These are phyloP conservation scores for Carex pumila DNA, from an alignment of 176 grass and related monocot species.

Conservation along the genomic window DNA sequence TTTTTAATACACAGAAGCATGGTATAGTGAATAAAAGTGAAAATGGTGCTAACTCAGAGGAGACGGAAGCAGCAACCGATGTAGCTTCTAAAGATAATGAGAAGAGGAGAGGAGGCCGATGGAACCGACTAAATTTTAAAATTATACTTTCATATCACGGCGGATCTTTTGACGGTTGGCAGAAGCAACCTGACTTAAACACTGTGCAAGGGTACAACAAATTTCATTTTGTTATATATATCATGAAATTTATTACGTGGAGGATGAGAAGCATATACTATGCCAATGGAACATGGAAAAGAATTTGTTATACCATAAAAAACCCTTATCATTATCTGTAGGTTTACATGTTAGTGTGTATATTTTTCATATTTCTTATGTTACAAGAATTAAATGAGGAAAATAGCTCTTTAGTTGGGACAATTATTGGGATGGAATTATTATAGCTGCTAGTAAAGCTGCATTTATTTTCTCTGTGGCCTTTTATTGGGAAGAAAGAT, in stretches of 20 bases:
- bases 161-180: conserved; percentile 78
- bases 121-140: conserved; percentile 78
- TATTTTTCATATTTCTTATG: background rate
- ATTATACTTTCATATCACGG: conserved; percentile 84
- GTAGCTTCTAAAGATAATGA: conserved; percentile 39
- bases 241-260: background rate
- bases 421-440: background rate
- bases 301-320: background rate
- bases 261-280: background rate
- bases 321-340: background rate
- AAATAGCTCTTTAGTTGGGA: background rate
- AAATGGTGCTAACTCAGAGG: conserved; percentile 1
- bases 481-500: background rate
- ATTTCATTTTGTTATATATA: background rate
- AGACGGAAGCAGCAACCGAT: conserved; percentile 4
- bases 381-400: background rate
- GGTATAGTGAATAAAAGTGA: conserved; percentile 13
- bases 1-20: conserved; percentile 25
- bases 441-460: background rate
- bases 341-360: no score
- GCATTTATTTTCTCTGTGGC: background rate
- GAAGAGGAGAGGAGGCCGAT: conserved; percentile 64
- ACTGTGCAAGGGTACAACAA: conserved; percentile 89
- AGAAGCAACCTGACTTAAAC: conserved; percentile 72
- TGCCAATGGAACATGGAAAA: background rate